These are phyloP conservation scores for Pterulicium gracile DNA, from an alignment of 1,284 basidiomycete genomes.

Conservation along the genomic window DNA sequence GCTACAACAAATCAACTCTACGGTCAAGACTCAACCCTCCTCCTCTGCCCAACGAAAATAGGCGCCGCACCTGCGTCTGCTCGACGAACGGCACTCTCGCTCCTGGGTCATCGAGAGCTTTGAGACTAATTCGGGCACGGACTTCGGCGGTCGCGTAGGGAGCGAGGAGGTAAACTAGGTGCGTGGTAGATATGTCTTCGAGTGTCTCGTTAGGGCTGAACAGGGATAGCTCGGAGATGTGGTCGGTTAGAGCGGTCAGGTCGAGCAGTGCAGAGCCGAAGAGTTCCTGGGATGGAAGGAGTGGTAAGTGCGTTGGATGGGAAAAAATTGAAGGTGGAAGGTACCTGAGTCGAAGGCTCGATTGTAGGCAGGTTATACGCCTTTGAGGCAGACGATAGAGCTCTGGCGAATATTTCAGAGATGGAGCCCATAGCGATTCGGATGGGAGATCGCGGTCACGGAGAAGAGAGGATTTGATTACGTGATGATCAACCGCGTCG, in stretches of 20 bases:
- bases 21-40: too few species aligned
- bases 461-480: not conserved
- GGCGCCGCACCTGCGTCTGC: constrained; percentile 50
- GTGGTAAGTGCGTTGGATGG: constrained; percentile 1
- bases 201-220: constrained; percentile 83
- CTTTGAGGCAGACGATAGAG: not conserved
- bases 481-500: too few species aligned
- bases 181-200: constrained; percentile 75
- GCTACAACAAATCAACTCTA: constrained; percentile 34
- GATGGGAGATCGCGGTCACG: not conserved
- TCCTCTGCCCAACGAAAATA: too few species aligned
- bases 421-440: not conserved
- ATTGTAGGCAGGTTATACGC: not conserved
- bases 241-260: constrained; percentile 36
- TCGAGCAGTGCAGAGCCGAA: constrained; percentile 42
- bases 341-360: not conserved
- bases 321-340: constrained; percentile 13
- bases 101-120: constrained; percentile 42
- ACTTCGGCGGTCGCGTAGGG: constrained; percentile 68
- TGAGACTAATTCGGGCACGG: constrained; percentile 54
- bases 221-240: constrained; percentile 51
- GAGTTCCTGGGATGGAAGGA: constrained; percentile 34
- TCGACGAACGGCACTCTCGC: constrained; percentile 49
- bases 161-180: constrained; percentile 74
- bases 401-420: not conserved